A percentile compares a stretch with the other conserved stretches of the same genome.
Evolutionary conservation across 306 rosid genomes (phyloP).

Genomic region (Cyamopsis tetragonoloba): DNA sequence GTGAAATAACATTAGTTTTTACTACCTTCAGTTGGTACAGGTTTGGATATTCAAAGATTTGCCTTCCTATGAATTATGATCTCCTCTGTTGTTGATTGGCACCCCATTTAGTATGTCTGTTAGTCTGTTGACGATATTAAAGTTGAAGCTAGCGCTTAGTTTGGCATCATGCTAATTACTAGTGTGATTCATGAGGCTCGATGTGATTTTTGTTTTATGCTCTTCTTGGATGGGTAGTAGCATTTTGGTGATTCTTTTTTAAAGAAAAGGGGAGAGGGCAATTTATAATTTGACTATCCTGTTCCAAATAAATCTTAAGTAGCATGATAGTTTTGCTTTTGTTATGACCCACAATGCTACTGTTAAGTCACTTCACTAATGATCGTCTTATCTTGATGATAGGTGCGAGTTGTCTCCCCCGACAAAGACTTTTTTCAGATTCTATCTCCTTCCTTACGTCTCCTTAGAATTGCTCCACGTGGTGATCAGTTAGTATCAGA

Average conservation of each 20-base stretch:
- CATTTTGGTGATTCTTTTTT: background rate
- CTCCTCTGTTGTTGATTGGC: background rate
- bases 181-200: background rate
- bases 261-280: background rate
- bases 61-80: background rate
- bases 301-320: background rate
- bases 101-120: background rate
- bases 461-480: slow-evolving; percentile 93
- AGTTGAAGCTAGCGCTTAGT: background rate
- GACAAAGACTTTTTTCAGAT: slow-evolving; percentile 97
- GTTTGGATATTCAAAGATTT: slow-evolving; percentile 16
- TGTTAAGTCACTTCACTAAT: slow-evolving; percentile 19
- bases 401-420: slow-evolving; percentile 98
- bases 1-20: background rate
- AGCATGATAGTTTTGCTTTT: slow-evolving; percentile 11
- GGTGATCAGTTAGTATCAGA: slow-evolving; percentile 73
- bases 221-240: background rate
- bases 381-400: slow-evolving; percentile 28
- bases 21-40: background rate
- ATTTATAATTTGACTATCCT: background rate
- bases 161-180: background rate
- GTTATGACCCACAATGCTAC: slow-evolving; percentile 8
- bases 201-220: background rate
- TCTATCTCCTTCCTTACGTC: slow-evolving; percentile 86
- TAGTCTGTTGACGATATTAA: background rate